Percentiles rank a stretch among this genome's conserved stretches.
Evolutionary conservation across 345 rosid genomes (phyloP).

Genomic region (Garcia nutans): DNA sequence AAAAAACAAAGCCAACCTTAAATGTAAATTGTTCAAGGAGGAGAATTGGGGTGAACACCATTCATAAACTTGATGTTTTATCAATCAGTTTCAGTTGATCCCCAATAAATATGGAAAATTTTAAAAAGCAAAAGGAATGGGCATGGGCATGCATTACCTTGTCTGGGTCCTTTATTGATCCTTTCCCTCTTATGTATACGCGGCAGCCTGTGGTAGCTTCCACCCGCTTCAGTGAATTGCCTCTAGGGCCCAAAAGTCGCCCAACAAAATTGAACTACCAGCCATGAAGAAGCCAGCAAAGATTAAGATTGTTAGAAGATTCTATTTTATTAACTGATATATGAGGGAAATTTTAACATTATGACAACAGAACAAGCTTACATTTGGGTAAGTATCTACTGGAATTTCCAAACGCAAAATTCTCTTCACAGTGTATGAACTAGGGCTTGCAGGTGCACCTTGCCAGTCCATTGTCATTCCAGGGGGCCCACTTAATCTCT

Average conservation of each 20-base stretch:
- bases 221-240: conserved; percentile 95
- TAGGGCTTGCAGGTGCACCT: conserved; percentile 94
- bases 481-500: conserved; percentile 82
- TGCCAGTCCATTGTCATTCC: conserved; percentile 99
- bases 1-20: not conserved
- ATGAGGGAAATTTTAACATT: not conserved
- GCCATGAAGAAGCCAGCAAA: conserved; percentile 13
- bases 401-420: conserved; percentile 98
- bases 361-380: conserved; percentile 28
- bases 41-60: not conserved
- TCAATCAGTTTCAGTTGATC: conserved; percentile 6
- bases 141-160: conserved; percentile 47
- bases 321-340: not conserved
- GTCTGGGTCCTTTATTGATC: conserved; percentile 97
- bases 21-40: not conserved
- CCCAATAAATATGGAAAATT: not conserved
- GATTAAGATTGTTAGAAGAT: not conserved
- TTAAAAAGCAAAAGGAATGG: not conserved
- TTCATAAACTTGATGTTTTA: not conserved
- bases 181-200: conserved; percentile 94
- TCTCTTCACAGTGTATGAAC: conserved; percentile 88
- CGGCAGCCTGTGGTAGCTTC: conserved; percentile 99
- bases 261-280: conserved; percentile 96
- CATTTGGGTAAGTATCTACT: conserved; percentile 82
- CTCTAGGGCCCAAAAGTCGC: conserved; percentile 95